These are phyloP conservation scores for Colletotrichum siamense DNA, from an alignment of 2,329 filamentous ascomycete species.

Conservation along the genomic window DNA sequence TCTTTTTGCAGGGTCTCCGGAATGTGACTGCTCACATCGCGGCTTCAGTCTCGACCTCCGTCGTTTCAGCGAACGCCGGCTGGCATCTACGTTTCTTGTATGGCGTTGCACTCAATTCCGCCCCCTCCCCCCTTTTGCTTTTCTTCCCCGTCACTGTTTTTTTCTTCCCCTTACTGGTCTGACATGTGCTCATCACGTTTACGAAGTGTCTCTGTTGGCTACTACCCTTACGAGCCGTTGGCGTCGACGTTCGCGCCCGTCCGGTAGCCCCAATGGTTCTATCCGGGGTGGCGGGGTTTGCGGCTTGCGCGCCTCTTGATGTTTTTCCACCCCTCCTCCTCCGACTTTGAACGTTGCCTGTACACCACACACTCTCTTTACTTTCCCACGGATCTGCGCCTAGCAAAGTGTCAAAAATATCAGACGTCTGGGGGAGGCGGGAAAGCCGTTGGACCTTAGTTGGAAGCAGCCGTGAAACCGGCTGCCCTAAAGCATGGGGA, in stretches of 20 bases:
- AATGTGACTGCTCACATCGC: conserved; percentile 22
- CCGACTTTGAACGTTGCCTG: not conserved
- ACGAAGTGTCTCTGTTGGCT: not conserved
- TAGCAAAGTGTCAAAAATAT: conserved; percentile 15
- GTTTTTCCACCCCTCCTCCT: not conserved
- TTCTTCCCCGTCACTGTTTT: not conserved
- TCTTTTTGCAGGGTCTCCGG: not conserved
- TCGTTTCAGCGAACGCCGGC: not conserved
- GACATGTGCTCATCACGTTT: conserved; percentile 9
- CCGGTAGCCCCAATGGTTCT: not conserved
- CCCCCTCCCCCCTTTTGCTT: not conserved
- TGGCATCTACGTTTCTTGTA: not conserved
- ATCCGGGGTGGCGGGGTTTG: not conserved
- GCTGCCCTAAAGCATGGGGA: not conserved
- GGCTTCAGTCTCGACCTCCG: not conserved
- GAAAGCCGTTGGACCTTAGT: conserved; percentile 1
- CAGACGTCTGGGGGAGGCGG: conserved; percentile 21
- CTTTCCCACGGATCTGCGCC: not conserved
- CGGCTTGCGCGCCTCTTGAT: not conserved
- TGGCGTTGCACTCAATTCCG: not conserved
- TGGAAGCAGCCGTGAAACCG: conserved; percentile 1
- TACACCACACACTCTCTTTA: not conserved
- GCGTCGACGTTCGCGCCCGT: not conserved
- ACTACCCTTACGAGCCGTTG: not conserved
- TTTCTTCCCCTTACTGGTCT: not conserved